phyloP scores from a whole-genome alignment of 306 rosid species.

The apple (Malus domestica) region DNA sequence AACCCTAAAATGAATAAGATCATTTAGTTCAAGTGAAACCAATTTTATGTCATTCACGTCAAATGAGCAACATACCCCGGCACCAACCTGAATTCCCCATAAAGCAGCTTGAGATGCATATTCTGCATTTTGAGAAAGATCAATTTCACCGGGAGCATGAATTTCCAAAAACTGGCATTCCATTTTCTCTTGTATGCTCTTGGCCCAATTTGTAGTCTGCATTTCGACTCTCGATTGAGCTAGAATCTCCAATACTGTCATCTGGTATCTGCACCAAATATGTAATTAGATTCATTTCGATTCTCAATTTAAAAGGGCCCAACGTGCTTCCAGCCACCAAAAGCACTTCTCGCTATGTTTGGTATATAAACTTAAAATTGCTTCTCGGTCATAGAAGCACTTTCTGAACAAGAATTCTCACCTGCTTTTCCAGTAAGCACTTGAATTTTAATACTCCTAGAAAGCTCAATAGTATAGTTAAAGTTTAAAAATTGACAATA shows the following conservation, averaged over 20 bases:
- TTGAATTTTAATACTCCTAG: no score
- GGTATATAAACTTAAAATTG: background rate
- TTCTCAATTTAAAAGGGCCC: background rate
- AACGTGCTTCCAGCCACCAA: background rate
- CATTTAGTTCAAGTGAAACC: constrained; percentile 32
- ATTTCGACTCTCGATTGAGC: constrained; percentile 39
- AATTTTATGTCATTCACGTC: background rate
- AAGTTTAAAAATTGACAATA: background rate
- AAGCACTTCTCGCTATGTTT: no score
- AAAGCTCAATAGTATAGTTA: background rate
- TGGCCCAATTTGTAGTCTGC: constrained; percentile 43
- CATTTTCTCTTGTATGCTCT: constrained; percentile 30
- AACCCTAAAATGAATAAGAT: constrained; percentile 67
- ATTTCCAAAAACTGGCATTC: constrained; percentile 63
- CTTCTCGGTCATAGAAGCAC: background rate
- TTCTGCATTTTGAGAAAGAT: constrained; percentile 71
- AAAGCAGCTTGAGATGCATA: constrained; percentile 92
- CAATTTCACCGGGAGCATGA: constrained; percentile 64
- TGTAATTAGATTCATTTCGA: background rate
- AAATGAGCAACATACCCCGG: constrained; percentile 2
- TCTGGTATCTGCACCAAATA: constrained; percentile 68
- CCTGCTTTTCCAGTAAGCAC: background rate
- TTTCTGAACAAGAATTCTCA: background rate
- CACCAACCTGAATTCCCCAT: constrained; percentile 95
- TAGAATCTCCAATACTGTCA: constrained; percentile 65